A percentile compares a stretch with the other conserved stretches of the same genome.
Evolutionary conservation across 2,329 filamentous ascomycete genomes (phyloP).

Genomic region (Helotiales sp.): DNA sequence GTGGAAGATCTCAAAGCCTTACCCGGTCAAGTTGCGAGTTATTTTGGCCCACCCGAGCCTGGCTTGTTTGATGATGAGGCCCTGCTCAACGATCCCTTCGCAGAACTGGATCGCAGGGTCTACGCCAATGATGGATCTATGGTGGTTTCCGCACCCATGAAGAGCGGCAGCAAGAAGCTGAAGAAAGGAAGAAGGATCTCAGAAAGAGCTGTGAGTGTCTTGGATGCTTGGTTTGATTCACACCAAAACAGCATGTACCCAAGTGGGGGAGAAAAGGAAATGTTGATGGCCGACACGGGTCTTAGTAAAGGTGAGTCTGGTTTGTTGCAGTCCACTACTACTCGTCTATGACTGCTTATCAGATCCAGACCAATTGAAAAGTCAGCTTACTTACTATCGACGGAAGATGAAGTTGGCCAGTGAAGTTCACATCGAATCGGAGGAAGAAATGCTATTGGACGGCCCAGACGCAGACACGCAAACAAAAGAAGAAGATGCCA

Average conservation of each 20-base stretch:
- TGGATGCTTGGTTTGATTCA: conserved; percentile 9
- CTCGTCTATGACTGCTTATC: no score
- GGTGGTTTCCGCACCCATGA: not conserved
- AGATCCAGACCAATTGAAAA: conserved; percentile 14
- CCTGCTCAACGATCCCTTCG: not conserved
- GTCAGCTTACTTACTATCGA: not conserved
- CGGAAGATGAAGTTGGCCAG: not conserved
- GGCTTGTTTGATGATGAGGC: not conserved
- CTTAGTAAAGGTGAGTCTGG: conserved; percentile 6
- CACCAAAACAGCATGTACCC: conserved; percentile 10
- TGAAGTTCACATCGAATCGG: not conserved
- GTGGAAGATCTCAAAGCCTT: conserved; percentile 1
- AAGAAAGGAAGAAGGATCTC: not conserved
- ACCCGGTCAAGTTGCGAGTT: not conserved
- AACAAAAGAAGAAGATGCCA: no score
- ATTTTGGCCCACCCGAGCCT: not conserved
- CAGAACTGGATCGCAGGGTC: no score
- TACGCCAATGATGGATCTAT: not conserved
- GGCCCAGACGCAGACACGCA: not conserved
- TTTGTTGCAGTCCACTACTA: not conserved
- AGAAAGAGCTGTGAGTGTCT: conserved; percentile 7
- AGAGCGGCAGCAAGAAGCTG: not conserved
- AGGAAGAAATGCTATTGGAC: not conserved
- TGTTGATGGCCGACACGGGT: conserved; percentile 16
- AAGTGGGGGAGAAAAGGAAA: conserved; percentile 10